Evolutionary conservation across 1,139 yeast genomes (phyloP).

Genomic region (Saccharomyces hybrid): DNA sequence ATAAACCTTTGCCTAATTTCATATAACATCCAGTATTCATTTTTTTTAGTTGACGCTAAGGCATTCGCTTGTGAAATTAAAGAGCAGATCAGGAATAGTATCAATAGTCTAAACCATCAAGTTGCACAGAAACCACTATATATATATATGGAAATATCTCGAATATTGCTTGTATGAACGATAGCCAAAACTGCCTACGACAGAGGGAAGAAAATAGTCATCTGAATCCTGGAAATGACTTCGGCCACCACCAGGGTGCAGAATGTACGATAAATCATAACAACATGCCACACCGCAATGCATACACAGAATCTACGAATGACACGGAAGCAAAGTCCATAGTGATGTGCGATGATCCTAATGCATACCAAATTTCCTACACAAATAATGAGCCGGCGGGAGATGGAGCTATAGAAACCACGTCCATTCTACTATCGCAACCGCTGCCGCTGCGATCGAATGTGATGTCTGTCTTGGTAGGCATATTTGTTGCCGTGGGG

Average conservation of each 20-base stretch:
- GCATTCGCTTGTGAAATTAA: neutral
- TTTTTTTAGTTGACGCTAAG: neutral
- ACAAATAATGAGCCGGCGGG: neutral
- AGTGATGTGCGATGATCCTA: neutral
- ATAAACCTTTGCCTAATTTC: neutral
- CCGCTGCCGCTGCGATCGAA: constrained; percentile 37
- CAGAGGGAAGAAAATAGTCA: neutral
- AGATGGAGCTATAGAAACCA: constrained; percentile 8
- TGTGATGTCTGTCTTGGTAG: constrained; percentile 56
- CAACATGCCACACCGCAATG: neutral
- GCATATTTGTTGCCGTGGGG: constrained; percentile 69
- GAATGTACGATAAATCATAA: neutral
- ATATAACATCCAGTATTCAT: neutral
- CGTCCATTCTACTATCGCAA: constrained; percentile 13
- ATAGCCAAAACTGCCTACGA: neutral
- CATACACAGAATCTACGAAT: neutral
- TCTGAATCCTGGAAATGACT: neutral
- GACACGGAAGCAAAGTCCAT: neutral
- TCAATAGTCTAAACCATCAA: neutral
- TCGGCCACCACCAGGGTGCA: neutral
- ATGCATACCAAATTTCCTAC: neutral
- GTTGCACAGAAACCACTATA: neutral
- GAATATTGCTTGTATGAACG: neutral
- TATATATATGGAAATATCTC: neutral
- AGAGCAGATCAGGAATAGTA: neutral